Conservation (phyloP, 305 asterid species). For the Nicotiana rustica region DNA sequence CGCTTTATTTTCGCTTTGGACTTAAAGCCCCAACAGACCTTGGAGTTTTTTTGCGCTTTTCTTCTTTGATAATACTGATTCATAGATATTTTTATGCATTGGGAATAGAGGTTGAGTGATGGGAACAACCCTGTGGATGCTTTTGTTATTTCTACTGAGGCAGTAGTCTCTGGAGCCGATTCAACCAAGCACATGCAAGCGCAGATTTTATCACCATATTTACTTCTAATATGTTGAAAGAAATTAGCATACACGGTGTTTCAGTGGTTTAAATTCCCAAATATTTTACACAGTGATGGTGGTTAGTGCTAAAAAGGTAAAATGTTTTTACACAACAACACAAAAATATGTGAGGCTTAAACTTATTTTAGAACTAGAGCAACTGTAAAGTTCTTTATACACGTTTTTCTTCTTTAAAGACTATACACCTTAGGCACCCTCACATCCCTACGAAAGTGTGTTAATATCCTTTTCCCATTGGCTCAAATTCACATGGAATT, state of each 20-base stretch:
- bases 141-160: constrained; percentile 81
- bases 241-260: neutral
- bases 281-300: neutral
- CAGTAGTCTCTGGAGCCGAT: constrained; percentile 85
- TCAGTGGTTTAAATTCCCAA: constrained; percentile 5
- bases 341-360: neutral
- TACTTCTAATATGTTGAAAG: neutral
- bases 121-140: constrained; percentile 80
- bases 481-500: constrained; percentile 15
- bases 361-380: neutral
- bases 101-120: constrained; percentile 71
- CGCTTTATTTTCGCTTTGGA: no score
- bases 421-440: constrained; percentile 1
- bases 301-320: neutral
- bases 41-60: no score
- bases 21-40: no score
- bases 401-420: constrained; percentile 10
- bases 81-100: neutral
- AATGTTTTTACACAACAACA: neutral
- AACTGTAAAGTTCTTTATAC: constrained; percentile 21
- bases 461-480: neutral
- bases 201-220: constrained; percentile 55
- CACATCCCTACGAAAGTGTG: neutral
- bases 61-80: no score
- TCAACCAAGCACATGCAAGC: constrained; percentile 89